Evolutionary conservation across 1,284 basidiomycete species (phyloP).

Genomic region (Sanghuangporus sanghuang): DNA sequence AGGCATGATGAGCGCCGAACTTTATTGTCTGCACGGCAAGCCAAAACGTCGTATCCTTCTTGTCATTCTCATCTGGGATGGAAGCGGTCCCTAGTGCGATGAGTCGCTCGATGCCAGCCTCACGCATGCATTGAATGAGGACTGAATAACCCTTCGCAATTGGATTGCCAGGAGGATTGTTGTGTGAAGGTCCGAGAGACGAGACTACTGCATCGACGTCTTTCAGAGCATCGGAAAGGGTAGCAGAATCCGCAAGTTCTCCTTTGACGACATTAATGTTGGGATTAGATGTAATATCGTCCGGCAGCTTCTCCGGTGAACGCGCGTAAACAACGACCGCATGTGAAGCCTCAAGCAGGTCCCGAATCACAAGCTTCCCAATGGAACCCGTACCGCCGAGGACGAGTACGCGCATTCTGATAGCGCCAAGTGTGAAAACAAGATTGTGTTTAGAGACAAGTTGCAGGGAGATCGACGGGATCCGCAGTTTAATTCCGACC

Average conservation of each 20-base stretch:
- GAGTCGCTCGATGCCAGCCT: constrained; percentile 47
- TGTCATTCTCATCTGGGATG: constrained; percentile 55
- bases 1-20: constrained; percentile 34
- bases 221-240: constrained; percentile 45
- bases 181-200: constrained; percentile 48
- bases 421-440: neutral
- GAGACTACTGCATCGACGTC: constrained; percentile 59
- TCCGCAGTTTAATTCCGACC: neutral
- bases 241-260: constrained; percentile 44
- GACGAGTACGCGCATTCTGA: constrained; percentile 28
- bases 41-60: constrained; percentile 43
- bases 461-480: too few relatives aligned
- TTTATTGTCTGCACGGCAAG: constrained; percentile 37
- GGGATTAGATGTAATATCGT: constrained; percentile 39
- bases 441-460: neutral
- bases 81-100: constrained; percentile 62
- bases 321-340: constrained; percentile 55
- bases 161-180: constrained; percentile 42
- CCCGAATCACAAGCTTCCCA: constrained; percentile 49
- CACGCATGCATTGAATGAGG: constrained; percentile 51
- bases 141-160: constrained; percentile 52
- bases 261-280: constrained; percentile 48
- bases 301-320: constrained; percentile 54
- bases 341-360: constrained; percentile 41
- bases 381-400: constrained; percentile 55